Percentiles rank a stretch among this genome's conserved stretches.
phyloP scores from a whole-genome alignment of 2,329 filamentous ascomycete species.

The Madurella mycetomatis region DNA sequence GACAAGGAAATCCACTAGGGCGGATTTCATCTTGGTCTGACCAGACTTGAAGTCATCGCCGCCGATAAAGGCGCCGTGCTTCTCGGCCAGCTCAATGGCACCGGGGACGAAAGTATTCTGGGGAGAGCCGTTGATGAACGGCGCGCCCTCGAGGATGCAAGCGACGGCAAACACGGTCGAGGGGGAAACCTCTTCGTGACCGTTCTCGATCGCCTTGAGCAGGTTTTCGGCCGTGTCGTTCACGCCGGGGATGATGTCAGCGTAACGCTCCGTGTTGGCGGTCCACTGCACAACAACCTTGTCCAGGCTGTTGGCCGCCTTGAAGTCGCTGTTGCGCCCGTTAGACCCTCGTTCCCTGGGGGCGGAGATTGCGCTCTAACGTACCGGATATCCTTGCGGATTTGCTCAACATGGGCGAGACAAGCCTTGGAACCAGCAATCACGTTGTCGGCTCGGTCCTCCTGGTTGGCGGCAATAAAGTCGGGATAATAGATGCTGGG shows the following conservation, averaged over 20 bases:
- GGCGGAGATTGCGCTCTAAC: constrained; percentile 19
- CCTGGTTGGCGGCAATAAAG: constrained; percentile 98
- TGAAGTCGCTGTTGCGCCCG: constrained; percentile 65
- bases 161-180: constrained; percentile 96
- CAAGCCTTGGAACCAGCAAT: constrained; percentile 78
- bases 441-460: constrained; percentile 90
- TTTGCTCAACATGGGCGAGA: constrained; percentile 83
- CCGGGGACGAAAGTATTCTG: constrained; percentile 99
- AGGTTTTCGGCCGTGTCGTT: constrained; percentile 97
- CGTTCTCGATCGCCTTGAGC: constrained; percentile 76
- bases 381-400: constrained; percentile 85
- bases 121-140: constrained; percentile 98
- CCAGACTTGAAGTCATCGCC: constrained; percentile 99
- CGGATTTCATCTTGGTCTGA: constrained; percentile 99
- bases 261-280: constrained; percentile 96
- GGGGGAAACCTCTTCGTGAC: constrained; percentile 87
- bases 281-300: constrained; percentile 98
- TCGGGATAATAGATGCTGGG: constrained; percentile 98
- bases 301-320: constrained; percentile 76
- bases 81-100: constrained; percentile 81
- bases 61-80: constrained; percentile 84
- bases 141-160: constrained; percentile 80
- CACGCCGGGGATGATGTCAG: constrained; percentile 79
- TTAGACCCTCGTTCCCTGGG: constrained; percentile 9
- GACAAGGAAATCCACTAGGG: constrained; percentile 96